phyloP scores from a whole-genome alignment of 2,329 filamentous ascomycete genomes.

The Neofusicoccum cordaticola region DNA sequence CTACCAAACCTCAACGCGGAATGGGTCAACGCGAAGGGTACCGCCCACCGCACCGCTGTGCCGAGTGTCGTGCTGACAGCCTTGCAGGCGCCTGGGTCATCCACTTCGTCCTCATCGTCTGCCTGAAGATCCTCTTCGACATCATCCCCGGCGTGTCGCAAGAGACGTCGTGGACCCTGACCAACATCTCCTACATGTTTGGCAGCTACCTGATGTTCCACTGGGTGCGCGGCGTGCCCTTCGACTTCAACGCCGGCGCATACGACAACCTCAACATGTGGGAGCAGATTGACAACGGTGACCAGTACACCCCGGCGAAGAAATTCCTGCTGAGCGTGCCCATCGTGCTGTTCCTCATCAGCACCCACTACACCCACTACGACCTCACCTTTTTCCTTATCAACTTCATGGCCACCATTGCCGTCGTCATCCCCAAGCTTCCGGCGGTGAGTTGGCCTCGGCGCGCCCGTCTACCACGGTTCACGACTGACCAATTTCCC shows the following conservation, averaged over 20 bases:
- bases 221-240: conserved; percentile 94
- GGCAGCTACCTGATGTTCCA: conserved; percentile 99
- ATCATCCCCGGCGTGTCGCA: conserved; percentile 95
- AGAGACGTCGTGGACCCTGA: conserved; percentile 97
- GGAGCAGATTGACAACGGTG: conserved; percentile 99
- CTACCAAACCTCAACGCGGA: conserved; percentile 95
- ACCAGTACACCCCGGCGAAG: conserved; percentile 97
- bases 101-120: conserved; percentile 86
- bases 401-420: conserved; percentile 90
- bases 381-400: conserved; percentile 95
- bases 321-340: conserved; percentile 96
- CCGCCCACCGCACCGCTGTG: background rate
- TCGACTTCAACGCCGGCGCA: conserved; percentile 97
- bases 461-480: background rate
- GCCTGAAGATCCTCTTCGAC: conserved; percentile 94
- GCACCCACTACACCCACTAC: conserved; percentile 99
- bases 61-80: conserved; percentile 2
- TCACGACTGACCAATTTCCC: background rate
- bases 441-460: conserved; percentile 70
- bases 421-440: conserved; percentile 92
- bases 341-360: conserved; percentile 89
- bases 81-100: conserved; percentile 89
- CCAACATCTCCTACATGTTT: conserved; percentile 99
- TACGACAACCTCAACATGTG: conserved; percentile 99
- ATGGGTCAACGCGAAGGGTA: conserved; percentile 99